phyloP scores from a whole-genome alignment of 495 filamentous ascomycete species.

The Aspergillus hancockii region DNA sequence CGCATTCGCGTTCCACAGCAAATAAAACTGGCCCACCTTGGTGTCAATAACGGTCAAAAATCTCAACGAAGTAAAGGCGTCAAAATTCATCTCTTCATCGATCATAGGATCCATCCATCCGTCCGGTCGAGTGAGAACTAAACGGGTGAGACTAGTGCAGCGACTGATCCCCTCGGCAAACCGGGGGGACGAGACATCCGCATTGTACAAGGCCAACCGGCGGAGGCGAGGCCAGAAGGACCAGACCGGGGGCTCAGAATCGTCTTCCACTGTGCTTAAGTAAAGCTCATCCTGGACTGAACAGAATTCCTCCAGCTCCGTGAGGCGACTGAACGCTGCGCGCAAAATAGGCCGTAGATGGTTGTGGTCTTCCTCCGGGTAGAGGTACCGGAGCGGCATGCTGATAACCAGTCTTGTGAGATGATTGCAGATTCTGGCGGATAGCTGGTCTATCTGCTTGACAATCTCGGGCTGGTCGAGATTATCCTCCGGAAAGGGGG shows the following conservation, averaged over 20 bases:
- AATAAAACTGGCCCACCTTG: not conserved
- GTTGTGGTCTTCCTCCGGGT: constrained; percentile 22
- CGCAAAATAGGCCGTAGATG: constrained; percentile 24
- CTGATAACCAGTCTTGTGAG: constrained; percentile 18
- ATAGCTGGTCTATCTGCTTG: constrained; percentile 8
- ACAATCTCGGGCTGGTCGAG: constrained; percentile 12
- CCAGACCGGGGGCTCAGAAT: constrained; percentile 33
- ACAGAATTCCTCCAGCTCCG: constrained; percentile 31
- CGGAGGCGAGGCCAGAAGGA: constrained; percentile 30
- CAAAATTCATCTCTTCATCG: not conserved
- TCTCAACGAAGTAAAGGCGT: not conserved
- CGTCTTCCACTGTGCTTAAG: constrained; percentile 19
- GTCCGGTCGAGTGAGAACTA: constrained; percentile 36
- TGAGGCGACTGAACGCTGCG: constrained; percentile 29
- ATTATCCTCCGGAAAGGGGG: constrained; percentile 15
- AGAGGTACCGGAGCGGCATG: constrained; percentile 15
- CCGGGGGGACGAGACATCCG: constrained; percentile 19
- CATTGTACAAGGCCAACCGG: constrained; percentile 36
- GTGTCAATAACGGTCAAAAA: not conserved
- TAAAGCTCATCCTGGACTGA: constrained; percentile 18
- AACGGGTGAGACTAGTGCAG: constrained; percentile 27
- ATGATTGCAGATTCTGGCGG: not conserved
- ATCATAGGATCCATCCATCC: constrained; percentile 11
- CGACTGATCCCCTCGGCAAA: constrained; percentile 28
- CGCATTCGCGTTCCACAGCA: not conserved